Conservation (phyloP, 31 red algal genomes). For the Bonnemaisonia californica region DNA sequence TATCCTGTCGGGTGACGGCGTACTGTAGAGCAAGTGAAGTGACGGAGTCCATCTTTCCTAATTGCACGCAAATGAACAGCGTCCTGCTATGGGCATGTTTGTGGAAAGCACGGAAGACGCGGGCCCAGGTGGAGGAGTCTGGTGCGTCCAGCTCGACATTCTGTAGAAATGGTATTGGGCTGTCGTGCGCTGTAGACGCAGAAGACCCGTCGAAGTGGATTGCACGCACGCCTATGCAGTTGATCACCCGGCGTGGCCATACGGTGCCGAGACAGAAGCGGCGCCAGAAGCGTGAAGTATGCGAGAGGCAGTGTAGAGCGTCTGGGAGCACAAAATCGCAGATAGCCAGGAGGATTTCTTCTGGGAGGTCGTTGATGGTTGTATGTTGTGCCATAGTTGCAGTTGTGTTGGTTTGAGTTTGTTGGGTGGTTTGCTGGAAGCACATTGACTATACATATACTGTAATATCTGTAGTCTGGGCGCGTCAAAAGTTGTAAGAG, state of each 20-base stretch:
- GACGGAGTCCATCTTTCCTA: slow-evolving; percentile 13
- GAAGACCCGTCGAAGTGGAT: slow-evolving; percentile 2
- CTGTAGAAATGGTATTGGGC: not conserved
- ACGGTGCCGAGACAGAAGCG: slow-evolving; percentile 7
- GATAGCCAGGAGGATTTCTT: slow-evolving; percentile 40
- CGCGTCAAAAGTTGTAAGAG: no score
- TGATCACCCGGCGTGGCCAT: slow-evolving; percentile 46
- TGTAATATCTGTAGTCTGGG: no score
- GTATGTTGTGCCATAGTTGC: not conserved
- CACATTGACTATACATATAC: no score
- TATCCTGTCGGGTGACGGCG: slow-evolving; percentile 36
- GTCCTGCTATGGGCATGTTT: not conserved
- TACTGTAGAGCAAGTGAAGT: slow-evolving; percentile 51
- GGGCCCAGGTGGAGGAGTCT: not conserved
- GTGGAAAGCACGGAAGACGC: slow-evolving; percentile 12
- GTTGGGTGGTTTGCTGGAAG: no score
- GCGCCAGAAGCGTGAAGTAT: slow-evolving; percentile 22
- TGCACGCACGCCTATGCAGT: slow-evolving; percentile 26
- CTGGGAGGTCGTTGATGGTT: slow-evolving; percentile 21
- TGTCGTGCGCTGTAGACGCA: not conserved
- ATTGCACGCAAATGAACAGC: slow-evolving; percentile 36
- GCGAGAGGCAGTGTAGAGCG: slow-evolving; percentile 23
- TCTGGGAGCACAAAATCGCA: slow-evolving; percentile 12
- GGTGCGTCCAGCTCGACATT: not conserved
- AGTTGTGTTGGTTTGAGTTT: no score